Percentiles rank a stretch among this genome's conserved stretches.
phyloP scores from a whole-genome alignment of 768 basidiomycete species.

The Krasilnikovozyma curviuscula region DNA sequence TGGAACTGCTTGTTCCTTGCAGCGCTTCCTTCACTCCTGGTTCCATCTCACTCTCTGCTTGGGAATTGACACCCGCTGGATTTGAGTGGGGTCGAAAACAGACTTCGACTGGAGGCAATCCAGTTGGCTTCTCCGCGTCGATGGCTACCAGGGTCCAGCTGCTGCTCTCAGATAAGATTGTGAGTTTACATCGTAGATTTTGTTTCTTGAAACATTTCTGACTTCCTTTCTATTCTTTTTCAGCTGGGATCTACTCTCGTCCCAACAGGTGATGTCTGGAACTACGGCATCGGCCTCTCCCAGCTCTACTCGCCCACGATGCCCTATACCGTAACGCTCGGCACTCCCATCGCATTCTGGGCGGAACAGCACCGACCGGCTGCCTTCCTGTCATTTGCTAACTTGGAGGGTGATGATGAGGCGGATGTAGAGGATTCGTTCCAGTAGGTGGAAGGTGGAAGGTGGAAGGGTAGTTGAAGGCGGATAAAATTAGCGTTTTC shows the following conservation, averaged over 20 bases:
- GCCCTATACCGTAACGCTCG: constrained; percentile 63
- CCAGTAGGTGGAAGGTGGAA: constrained; percentile 44
- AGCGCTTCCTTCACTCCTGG: constrained; percentile 76
- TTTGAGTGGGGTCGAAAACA: constrained; percentile 99
- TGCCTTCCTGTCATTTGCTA: constrained; percentile 90
- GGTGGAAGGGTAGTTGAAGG: too few species aligned
- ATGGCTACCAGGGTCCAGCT: constrained; percentile 49
- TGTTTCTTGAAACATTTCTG: too few species aligned
- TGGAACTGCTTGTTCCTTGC: background rate
- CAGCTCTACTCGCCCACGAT: constrained; percentile 72
- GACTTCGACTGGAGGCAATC: constrained; percentile 34
- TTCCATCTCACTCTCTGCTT: constrained; percentile 84
- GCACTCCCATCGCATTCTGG: constrained; percentile 92
- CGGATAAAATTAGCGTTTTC: too few species aligned
- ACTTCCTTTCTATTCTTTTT: too few species aligned
- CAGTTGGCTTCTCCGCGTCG: constrained; percentile 8
- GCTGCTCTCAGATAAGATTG: constrained; percentile 79
- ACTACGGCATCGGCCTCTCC: constrained; percentile 83
- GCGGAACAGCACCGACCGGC: constrained; percentile 84
- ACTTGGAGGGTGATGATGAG: constrained; percentile 76
- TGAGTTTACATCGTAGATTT: too few species aligned
- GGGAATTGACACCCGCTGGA: constrained; percentile 71
- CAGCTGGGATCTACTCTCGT: constrained; percentile 90
- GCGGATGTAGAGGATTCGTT: constrained; percentile 93
- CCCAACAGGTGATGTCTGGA: constrained; percentile 88